phyloP scores from a whole-genome alignment of 345 rosid genomes.

The Salix viminalis region DNA sequence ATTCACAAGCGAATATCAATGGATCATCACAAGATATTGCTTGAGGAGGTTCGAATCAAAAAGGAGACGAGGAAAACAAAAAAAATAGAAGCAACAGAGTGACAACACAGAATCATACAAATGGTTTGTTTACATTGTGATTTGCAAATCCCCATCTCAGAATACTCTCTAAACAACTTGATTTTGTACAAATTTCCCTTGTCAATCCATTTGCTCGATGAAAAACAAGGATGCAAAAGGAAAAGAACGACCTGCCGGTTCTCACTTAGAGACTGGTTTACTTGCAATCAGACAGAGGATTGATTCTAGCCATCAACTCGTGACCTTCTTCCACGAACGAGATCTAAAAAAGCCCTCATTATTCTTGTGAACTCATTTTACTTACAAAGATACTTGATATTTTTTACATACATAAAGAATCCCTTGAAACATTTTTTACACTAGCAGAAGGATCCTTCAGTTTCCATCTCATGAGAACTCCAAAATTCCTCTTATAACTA shows the following conservation, averaged over 20 bases:
- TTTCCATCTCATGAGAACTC: constrained; percentile 13
- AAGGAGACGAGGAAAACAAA: no score
- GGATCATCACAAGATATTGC: not conserved
- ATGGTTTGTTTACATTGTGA: constrained; percentile 9
- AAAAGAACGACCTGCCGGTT: not conserved
- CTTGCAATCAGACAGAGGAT: constrained; percentile 8
- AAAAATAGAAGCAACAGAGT: no score
- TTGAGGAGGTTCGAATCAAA: constrained; percentile 5
- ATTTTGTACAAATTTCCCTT: constrained; percentile 35
- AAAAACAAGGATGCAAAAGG: not conserved
- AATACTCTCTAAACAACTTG: not conserved
- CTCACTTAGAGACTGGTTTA: constrained; percentile 6
- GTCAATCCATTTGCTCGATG: constrained; percentile 17
- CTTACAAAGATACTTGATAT: constrained; percentile 14
- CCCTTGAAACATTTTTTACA: constrained; percentile 40
- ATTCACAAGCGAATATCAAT: constrained; percentile 28
- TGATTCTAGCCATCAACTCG: not conserved
- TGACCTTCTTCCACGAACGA: not conserved
- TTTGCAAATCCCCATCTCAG: constrained; percentile 11
- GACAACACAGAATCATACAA: not conserved
- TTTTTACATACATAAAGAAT: constrained; percentile 7
- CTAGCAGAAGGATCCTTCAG: constrained; percentile 20
- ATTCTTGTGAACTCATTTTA: constrained; percentile 26
- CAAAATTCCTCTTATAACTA: constrained; percentile 24
- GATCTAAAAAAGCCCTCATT: constrained; percentile 12